A percentile compares a stretch with the other conserved stretches of the same genome.
phyloP scores from a whole-genome alignment of 371 early-diverging fungal species.

The Apophysomyces ossiformis region DNA sequence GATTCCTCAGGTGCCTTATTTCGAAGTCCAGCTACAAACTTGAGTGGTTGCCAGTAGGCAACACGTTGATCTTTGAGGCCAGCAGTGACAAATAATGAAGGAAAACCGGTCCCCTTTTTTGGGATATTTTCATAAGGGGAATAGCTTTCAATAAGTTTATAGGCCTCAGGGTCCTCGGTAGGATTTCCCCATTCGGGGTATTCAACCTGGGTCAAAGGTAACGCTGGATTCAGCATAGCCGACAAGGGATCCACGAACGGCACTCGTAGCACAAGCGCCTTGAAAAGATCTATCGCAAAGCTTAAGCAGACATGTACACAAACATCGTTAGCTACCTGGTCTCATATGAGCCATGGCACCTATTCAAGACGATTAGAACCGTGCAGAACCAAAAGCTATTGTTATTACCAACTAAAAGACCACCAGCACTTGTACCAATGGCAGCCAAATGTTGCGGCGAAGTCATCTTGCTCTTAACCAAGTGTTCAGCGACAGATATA shows the following conservation, averaged over 20 bases:
- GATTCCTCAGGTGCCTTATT: constrained; percentile 8
- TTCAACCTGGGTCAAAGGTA: constrained; percentile 82
- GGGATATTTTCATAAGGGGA: constrained; percentile 84
- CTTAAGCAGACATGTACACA: constrained; percentile 5
- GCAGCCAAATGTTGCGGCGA: constrained; percentile 59
- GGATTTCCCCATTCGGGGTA: constrained; percentile 91
- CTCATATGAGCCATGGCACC: constrained; percentile 73
- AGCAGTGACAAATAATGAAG: constrained; percentile 77
- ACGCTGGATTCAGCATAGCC: constrained; percentile 74
- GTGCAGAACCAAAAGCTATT: constrained; percentile 4
- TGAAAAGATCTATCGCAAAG: constrained; percentile 64
- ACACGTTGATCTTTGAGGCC: constrained; percentile 81
- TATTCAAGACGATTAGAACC: constrained; percentile 14
- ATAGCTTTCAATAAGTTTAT: constrained; percentile 66
- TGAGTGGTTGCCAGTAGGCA: constrained; percentile 77
- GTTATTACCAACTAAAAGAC: constrained; percentile 61
- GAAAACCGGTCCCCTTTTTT: constrained; percentile 27
- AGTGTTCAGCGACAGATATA: constrained; percentile 67
- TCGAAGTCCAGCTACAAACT: constrained; percentile 70
- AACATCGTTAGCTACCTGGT: constrained; percentile 45
- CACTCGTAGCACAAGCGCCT: constrained; percentile 78
- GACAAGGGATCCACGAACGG: constrained; percentile 89
- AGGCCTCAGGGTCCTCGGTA: constrained; percentile 47
- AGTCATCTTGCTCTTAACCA: constrained; percentile 60
- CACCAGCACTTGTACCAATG: constrained; percentile 83